Percentiles rank a stretch among this genome's conserved stretches.
These are phyloP conservation scores for Erucastrum elatum DNA, from an alignment of 345 rosid genomes.

Conservation along the genomic window DNA sequence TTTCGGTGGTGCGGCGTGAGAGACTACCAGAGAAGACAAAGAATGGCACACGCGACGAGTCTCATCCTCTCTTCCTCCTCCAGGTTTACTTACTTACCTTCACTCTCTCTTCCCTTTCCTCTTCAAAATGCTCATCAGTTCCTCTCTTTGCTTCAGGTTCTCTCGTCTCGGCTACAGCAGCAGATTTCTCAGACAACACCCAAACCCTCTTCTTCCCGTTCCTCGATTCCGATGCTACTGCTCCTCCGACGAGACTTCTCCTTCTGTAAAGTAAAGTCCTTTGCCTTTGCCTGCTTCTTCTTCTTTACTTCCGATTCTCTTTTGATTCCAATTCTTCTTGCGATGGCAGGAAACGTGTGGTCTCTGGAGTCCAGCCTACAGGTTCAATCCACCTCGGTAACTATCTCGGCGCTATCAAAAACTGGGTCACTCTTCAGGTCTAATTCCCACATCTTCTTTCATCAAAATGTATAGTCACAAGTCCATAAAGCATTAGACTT, in stretches of 20 bases:
- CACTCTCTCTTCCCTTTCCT: too few species aligned
- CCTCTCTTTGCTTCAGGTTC: slow-evolving; percentile 9
- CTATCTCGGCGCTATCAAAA: slow-evolving; percentile 90
- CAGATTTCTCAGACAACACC: slow-evolving; percentile 22
- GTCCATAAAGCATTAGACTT: not conserved
- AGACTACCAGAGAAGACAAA: too few species aligned
- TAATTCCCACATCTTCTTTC: not conserved
- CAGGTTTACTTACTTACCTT: too few species aligned
- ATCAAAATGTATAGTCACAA: too few species aligned
- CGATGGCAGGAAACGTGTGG: slow-evolving; percentile 67
- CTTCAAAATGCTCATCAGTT: not conserved
- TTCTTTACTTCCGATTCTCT: not conserved
- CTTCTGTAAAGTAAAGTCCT: slow-evolving; percentile 18
- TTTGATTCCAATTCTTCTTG: not conserved
- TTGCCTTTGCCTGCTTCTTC: not conserved
- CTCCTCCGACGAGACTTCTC: slow-evolving; percentile 22
- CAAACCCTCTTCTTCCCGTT: slow-evolving; percentile 1
- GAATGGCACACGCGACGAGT: too few species aligned
- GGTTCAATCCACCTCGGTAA: slow-evolving; percentile 90
- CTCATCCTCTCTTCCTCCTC: slow-evolving; percentile 26
- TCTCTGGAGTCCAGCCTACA: slow-evolving; percentile 94
- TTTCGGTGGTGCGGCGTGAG: too few species aligned
- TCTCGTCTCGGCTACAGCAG: slow-evolving; percentile 24
- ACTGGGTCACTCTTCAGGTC: slow-evolving; percentile 87
- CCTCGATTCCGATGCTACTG: slow-evolving; percentile 28